These are phyloP conservation scores for Blastocystis sp. DNA, from an alignment of 352 stramenopile species.

Conservation along the genomic window DNA sequence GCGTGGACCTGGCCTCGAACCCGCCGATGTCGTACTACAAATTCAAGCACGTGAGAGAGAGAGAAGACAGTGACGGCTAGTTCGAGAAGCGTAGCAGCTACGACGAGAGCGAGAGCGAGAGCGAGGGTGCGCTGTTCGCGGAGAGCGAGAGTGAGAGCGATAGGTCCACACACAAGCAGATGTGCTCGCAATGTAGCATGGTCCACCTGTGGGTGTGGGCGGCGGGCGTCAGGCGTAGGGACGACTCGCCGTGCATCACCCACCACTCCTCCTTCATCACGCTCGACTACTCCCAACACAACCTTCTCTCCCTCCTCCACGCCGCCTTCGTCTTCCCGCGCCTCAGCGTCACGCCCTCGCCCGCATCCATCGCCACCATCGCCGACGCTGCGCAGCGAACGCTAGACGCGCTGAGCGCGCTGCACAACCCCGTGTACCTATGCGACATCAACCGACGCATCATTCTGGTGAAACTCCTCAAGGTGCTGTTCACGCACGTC, in stretches of 20 bases:
- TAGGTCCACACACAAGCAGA: too few species aligned
- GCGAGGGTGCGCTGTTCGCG: background rate
- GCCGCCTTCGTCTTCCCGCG: background rate
- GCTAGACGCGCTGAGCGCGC: background rate
- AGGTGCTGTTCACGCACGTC: background rate
- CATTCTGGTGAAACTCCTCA: background rate
- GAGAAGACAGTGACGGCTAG: background rate
- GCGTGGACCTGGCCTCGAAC: background rate
- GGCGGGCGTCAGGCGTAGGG: background rate
- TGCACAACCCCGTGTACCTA: background rate
- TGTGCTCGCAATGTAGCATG: background rate
- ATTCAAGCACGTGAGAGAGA: conserved; percentile 9
- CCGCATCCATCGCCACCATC: background rate
- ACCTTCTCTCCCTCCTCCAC: background rate
- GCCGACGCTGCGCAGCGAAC: background rate
- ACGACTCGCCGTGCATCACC: background rate
- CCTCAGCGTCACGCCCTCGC: background rate
- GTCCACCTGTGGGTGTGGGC: background rate
- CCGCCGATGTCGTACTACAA: background rate
- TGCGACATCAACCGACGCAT: background rate
- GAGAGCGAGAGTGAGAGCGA: background rate
- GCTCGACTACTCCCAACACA: background rate
- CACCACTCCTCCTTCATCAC: background rate
- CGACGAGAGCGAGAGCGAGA: background rate
- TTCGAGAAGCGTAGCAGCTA: background rate